Conservation (phyloP, 2,329 filamentous ascomycete genomes). For the Cladosporium sp. region DNA sequence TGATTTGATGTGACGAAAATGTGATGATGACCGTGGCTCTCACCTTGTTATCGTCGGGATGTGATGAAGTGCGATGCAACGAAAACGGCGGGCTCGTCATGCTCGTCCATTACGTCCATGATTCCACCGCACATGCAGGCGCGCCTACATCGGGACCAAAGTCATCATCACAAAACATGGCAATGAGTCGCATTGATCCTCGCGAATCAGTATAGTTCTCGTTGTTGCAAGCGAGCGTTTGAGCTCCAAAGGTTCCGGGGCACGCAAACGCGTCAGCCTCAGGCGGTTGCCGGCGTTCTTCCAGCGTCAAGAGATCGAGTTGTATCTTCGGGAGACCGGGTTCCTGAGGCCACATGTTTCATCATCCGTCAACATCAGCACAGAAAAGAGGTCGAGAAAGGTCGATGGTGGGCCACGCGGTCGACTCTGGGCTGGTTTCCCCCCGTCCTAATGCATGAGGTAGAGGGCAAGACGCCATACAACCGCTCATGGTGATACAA, state of each 20-base stretch:
- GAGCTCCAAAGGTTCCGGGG: background rate
- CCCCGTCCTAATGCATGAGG: constrained; percentile 2
- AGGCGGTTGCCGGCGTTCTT: constrained; percentile 3
- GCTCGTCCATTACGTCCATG: too few relatives aligned
- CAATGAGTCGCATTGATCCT: background rate
- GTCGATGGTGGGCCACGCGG: background rate
- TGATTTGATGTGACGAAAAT: too few relatives aligned
- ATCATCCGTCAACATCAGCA: background rate
- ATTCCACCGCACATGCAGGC: too few relatives aligned
- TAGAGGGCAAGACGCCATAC: background rate
- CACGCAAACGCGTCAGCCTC: constrained; percentile 7
- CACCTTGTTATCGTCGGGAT: too few relatives aligned
- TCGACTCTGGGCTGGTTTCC: background rate
- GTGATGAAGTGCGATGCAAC: too few relatives aligned
- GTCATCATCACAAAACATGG: too few relatives aligned
- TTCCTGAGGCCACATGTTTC: constrained; percentile 5
- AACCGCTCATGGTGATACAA: constrained; percentile 6
- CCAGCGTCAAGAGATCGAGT: constrained; percentile 1
- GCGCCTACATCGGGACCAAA: too few relatives aligned
- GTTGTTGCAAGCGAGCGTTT: background rate
- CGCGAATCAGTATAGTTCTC: too few relatives aligned
- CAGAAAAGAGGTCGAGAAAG: too few relatives aligned
- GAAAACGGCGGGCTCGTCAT: too few relatives aligned
- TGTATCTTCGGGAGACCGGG: too few relatives aligned
- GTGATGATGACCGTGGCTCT: too few relatives aligned